A percentile compares a stretch with the other conserved stretches of the same genome.
Conservation (phyloP, 139 green algal species). For the Micromonas pusilla region DNA sequence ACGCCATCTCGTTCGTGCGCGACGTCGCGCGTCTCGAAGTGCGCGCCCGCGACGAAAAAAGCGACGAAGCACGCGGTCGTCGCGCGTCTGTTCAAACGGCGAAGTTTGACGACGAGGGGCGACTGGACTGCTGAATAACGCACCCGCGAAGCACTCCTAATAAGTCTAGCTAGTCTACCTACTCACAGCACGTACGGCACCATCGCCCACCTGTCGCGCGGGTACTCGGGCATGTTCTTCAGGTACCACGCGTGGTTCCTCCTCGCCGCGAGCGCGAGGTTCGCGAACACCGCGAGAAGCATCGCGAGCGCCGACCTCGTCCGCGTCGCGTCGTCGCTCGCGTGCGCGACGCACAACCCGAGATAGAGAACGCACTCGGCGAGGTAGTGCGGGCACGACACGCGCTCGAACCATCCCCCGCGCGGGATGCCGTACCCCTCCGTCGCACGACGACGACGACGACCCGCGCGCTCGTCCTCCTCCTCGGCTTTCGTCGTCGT, state of each 20-base stretch:
- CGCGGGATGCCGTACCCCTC: constrained; percentile 6
- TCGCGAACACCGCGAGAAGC: background rate
- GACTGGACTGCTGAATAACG: too few species aligned
- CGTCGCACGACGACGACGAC: background rate
- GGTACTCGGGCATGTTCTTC: background rate
- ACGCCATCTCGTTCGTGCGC: background rate
- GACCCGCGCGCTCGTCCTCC: background rate
- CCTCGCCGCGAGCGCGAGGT: background rate
- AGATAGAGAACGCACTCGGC: constrained; percentile 21
- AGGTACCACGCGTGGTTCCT: background rate
- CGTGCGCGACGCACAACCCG: background rate
- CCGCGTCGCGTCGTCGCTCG: too few species aligned
- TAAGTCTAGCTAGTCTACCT: too few species aligned
- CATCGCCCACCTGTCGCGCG: background rate
- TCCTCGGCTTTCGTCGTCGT: background rate
- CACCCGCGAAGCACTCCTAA: too few species aligned
- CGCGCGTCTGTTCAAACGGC: too few species aligned
- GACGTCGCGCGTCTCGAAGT: too few species aligned
- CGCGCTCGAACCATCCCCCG: constrained; percentile 27
- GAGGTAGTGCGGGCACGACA: constrained; percentile 29
- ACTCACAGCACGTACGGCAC: background rate
- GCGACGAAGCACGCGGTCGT: too few species aligned
- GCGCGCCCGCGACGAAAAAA: too few species aligned
- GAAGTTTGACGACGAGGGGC: too few species aligned
- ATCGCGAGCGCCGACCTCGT: background rate